These are phyloP conservation scores for Phoma sp. DNA, from an alignment of 2,329 filamentous ascomycete species.

Conservation along the genomic window DNA sequence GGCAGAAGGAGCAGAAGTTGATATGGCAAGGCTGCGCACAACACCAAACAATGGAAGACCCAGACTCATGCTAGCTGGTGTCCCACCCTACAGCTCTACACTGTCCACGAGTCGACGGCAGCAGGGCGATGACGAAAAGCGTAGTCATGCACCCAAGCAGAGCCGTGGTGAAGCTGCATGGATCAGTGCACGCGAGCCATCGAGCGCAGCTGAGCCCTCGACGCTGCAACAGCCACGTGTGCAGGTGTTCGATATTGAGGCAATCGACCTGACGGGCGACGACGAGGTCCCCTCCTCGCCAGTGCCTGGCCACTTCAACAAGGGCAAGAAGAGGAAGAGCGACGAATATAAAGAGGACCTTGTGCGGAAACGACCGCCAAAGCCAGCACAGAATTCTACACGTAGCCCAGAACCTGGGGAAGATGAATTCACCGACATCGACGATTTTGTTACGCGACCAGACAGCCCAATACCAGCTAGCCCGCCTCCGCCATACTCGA, in stretches of 20 bases:
- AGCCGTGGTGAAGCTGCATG: conserved; percentile 1
- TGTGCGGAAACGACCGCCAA: conserved; percentile 23
- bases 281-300: conserved; percentile 27
- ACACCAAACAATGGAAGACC: conserved; percentile 53
- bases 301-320: conserved; percentile 20
- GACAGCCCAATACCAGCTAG: conserved; percentile 27
- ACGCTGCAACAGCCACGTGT: conserved; percentile 12
- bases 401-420: conserved; percentile 24
- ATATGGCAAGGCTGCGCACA: conserved; percentile 54
- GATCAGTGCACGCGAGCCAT: conserved; percentile 8
- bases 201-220: conserved; percentile 13
- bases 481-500: conserved; percentile 54
- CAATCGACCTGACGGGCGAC: conserved; percentile 48
- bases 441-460: conserved; percentile 37
- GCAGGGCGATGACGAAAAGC: conserved; percentile 2
- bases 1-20: conserved; percentile 15
- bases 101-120: conserved; percentile 6
- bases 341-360: conserved; percentile 49
- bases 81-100: conserved; percentile 22
- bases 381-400: conserved; percentile 18
- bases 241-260: conserved; percentile 34
- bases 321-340: conserved; percentile 54
- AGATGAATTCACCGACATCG: conserved; percentile 49
- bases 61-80: conserved; percentile 39
- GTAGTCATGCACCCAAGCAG: not conserved